Percentiles rank a stretch among this genome's conserved stretches.
phyloP scores from a whole-genome alignment of 2,329 filamentous ascomycete genomes.

The Aspergillus glaucus region DNA sequence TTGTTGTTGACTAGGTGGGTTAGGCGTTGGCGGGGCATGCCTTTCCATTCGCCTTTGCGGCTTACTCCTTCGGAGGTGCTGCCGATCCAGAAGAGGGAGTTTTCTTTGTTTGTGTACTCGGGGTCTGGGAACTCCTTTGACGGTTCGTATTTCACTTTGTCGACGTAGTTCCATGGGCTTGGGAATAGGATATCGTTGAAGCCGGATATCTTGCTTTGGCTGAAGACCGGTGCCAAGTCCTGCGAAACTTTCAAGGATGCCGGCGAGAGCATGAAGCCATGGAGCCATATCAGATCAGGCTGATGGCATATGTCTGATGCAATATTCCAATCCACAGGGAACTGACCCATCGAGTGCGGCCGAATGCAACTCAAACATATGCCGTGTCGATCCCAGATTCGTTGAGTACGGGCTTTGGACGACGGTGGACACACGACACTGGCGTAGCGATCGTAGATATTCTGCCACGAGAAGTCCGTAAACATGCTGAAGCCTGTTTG shows the following conservation, averaged over 20 bases:
- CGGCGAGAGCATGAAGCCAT: constrained; percentile 65
- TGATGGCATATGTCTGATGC: constrained; percentile 68
- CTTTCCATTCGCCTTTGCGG: constrained; percentile 55
- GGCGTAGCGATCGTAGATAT: constrained; percentile 37
- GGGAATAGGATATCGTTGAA: constrained; percentile 76
- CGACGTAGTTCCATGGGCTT: constrained; percentile 55
- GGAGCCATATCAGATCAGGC: constrained; percentile 66
- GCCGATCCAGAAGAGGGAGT: constrained; percentile 70
- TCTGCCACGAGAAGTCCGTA: constrained; percentile 34
- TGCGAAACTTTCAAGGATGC: constrained; percentile 57
- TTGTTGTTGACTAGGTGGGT: constrained; percentile 62
- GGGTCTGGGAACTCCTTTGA: constrained; percentile 47
- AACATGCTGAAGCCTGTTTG: constrained; percentile 32
- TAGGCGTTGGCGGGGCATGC: constrained; percentile 63
- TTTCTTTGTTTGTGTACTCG: constrained; percentile 56
- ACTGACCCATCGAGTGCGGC: constrained; percentile 61
- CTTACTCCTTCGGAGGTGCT: constrained; percentile 52
- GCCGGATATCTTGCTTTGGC: constrained; percentile 63
- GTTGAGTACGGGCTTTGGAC: constrained; percentile 53
- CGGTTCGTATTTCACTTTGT: constrained; percentile 49
- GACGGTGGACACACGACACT: constrained; percentile 55
- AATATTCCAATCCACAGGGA: constrained; percentile 59
- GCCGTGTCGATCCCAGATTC: constrained; percentile 57
- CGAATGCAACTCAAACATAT: constrained; percentile 59
- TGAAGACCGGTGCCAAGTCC: constrained; percentile 67